Conservation (phyloP, 1,139 yeast species). For the Yamadazyma epiphylla region DNA sequence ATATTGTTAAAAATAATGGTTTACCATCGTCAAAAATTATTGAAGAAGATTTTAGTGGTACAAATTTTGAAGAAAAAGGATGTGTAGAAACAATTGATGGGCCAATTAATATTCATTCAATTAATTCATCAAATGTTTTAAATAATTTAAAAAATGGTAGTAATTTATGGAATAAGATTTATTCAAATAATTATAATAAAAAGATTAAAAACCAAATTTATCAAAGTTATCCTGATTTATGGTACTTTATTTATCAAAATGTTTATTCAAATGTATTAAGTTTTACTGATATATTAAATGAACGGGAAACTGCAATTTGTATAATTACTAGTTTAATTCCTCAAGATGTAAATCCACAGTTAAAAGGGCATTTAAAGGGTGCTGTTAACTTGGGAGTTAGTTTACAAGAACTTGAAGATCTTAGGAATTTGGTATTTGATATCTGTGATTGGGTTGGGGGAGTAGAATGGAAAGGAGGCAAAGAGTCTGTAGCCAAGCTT, state of each 20-base stretch:
- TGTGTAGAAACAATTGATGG: constrained; percentile 41
- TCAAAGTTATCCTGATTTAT: constrained; percentile 80
- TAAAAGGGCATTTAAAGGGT: constrained; percentile 86
- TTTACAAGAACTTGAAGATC: constrained; percentile 55
- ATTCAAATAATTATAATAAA: constrained; percentile 63
- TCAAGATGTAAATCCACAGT: constrained; percentile 91
- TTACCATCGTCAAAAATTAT: constrained; percentile 36
- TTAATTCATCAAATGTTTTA: constrained; percentile 25
- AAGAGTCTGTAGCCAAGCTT: constrained; percentile 56
- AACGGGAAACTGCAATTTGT: constrained; percentile 72
- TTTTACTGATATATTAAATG: constrained; percentile 56
- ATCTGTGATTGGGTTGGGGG: constrained; percentile 76
- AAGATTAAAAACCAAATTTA: constrained; percentile 67
- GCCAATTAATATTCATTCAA: constrained; percentile 31
- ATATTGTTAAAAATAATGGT: constrained; percentile 31
- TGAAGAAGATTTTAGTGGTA: constrained; percentile 41
- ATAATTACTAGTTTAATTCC: constrained; percentile 81
- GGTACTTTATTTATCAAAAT: constrained; percentile 67
- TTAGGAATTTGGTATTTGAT: constrained; percentile 60
- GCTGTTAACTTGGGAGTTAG: constrained; percentile 79
- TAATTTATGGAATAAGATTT: constrained; percentile 71
- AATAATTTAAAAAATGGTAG: constrained; percentile 47
- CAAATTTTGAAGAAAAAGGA: constrained; percentile 23
- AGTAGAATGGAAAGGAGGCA: constrained; percentile 48
- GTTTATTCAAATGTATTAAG: constrained; percentile 79